Evolutionary conservation across 768 basidiomycete species (phyloP), one percentile per base, ranked within the genome.

Genomic region (Tephrocybe sp.): DNA sequence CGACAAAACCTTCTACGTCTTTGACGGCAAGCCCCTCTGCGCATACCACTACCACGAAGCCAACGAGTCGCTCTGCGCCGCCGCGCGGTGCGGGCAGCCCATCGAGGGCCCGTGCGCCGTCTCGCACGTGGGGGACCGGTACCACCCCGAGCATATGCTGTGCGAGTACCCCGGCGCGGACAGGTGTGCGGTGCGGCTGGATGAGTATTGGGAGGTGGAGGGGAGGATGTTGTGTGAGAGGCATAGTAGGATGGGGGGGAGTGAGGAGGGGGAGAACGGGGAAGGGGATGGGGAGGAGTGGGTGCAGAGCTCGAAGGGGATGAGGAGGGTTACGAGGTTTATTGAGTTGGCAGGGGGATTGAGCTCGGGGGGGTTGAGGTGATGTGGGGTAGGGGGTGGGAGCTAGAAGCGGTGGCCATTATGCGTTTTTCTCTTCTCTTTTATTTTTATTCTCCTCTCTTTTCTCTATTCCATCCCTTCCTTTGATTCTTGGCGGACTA

Each of bases 21-120:
- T 84, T 56, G 90, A 88, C 60, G 91, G 92, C 46, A 90, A 89
- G 62, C 94, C 95, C 1, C 83, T 87, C 61, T 98, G 95, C 62
- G 89, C 84, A 27, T 89, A 89, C 62, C 93, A 95, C 66, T 97
- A 97, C 64, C 92, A 95, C 68, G 89, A 93, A 68, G 84, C 84
- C 38, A 96, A 96, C 68, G 78, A 87, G 57, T 94, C 93, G 9
- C 75, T 98, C 1, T 98, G 94, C 59, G 82, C 90, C 9, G 82
- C 89, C 2, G 64, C 79, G 11, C 73, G 72, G 15, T 98, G 94
- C 65, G 86, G 89, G 3, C 82, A 87, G 64, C 94, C 94, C 5
- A 92, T 98, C 55, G 94, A 98, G 69, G 94, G 94, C 1, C 85
- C 92, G 1, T 97, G 93, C 64, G 90, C 94, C 9, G 83, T 95